Percentiles rank a stretch among this genome's conserved stretches.
These are phyloP conservation scores for Agapanthus africanus DNA, from an alignment of 106 monocot genomes.

Conservation along the genomic window DNA sequence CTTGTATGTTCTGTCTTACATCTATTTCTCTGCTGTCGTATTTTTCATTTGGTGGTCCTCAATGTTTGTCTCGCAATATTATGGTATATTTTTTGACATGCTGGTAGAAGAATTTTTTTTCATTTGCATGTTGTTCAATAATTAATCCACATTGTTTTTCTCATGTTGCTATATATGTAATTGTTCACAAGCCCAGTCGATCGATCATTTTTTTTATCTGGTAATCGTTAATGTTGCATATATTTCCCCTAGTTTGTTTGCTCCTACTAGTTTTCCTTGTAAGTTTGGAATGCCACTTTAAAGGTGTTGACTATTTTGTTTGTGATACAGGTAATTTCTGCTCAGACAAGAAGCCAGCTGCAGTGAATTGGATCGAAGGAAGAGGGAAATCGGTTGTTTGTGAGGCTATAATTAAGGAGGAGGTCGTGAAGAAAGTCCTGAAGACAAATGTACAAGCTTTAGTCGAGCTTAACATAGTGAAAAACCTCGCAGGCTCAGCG, in stretches of 20 bases:
- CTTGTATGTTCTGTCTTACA: background rate
- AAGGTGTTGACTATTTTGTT: too few species aligned
- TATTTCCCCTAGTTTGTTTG: background rate
- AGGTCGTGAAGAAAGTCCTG: constrained; percentile 49
- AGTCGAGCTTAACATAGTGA: constrained; percentile 54
- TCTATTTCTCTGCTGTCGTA: background rate
- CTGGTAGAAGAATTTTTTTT: too few species aligned
- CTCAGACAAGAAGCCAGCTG: constrained; percentile 89
- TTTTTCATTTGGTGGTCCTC: background rate
- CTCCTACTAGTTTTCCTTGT: background rate
- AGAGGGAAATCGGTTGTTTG: constrained; percentile 93
- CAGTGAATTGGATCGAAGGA: constrained; percentile 95
- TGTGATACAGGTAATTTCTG: constrained; percentile 67
- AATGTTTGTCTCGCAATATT: background rate
- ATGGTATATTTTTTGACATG: too few species aligned
- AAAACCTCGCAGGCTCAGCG: constrained; percentile 63
- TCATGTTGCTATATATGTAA: too few species aligned
- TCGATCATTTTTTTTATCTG: too few species aligned
- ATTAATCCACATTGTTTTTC: too few species aligned
- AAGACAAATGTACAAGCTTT: constrained; percentile 52
- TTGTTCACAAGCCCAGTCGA: too few species aligned
- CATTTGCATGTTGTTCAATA: too few species aligned
- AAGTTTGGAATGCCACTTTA: background rate
- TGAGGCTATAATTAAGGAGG: constrained; percentile 67
- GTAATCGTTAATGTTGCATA: too few species aligned